Conservation (phyloP, 1,284 basidiomycete genomes). For the Pisolithus thermaeus region DNA sequence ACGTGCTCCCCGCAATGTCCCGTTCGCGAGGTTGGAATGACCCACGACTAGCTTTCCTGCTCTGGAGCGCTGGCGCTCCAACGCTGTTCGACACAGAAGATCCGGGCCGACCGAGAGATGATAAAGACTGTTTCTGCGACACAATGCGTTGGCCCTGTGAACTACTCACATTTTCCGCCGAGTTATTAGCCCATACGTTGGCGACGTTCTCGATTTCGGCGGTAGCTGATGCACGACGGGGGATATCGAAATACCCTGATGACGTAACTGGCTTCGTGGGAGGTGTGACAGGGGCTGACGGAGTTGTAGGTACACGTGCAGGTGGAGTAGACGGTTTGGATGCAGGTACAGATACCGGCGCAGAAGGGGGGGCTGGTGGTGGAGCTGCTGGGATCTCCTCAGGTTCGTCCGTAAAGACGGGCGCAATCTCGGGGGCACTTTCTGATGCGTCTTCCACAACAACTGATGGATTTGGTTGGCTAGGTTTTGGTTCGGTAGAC, state of each 20-base stretch:
- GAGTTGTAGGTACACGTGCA: slow-evolving; percentile 10
- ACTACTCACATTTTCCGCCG: slow-evolving; percentile 17
- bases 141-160: slow-evolving; percentile 12
- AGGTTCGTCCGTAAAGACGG: slow-evolving; percentile 24
- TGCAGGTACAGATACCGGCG: slow-evolving; percentile 10
- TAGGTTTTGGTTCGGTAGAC: not conserved
- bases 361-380: slow-evolving; percentile 3
- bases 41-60: slow-evolving; percentile 21
- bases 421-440: slow-evolving; percentile 8
- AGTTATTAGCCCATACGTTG: slow-evolving; percentile 26
- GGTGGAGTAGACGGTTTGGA: slow-evolving; percentile 16
- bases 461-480: slow-evolving; percentile 5
- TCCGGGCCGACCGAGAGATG: slow-evolving; percentile 22
- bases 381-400: slow-evolving; percentile 17
- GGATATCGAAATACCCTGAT: slow-evolving; percentile 22
- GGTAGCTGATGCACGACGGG: slow-evolving; percentile 22
- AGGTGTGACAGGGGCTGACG: slow-evolving; percentile 21
- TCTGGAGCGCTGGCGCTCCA: slow-evolving; percentile 7
- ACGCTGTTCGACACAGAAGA: slow-evolving; percentile 23
- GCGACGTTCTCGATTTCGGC: slow-evolving; percentile 17
- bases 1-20: slow-evolving; percentile 26
- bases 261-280: not conserved
- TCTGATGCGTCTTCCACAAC: slow-evolving; percentile 6
- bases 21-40: slow-evolving; percentile 23
- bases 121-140: slow-evolving; percentile 16